phyloP scores from a whole-genome alignment of 2,329 filamentous ascomycete genomes.

The Tolypocladium tropicale region DNA sequence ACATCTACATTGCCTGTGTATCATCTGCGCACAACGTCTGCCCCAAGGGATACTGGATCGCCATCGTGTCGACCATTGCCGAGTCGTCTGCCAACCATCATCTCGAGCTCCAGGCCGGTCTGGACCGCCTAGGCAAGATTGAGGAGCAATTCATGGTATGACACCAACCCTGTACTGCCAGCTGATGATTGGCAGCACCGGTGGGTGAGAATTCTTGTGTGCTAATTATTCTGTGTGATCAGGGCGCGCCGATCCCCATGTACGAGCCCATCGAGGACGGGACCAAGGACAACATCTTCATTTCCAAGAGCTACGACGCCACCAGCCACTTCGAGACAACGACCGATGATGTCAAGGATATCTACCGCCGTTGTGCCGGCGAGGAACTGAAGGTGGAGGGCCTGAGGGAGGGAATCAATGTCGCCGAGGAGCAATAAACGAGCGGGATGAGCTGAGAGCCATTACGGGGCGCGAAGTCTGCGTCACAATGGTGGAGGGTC shows the following conservation, averaged over 20 bases:
- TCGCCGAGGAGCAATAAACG: conserved; percentile 52
- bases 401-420: conserved; percentile 67
- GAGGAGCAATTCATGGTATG: conserved; percentile 92
- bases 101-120: conserved; percentile 82
- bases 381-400: conserved; percentile 84
- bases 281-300: conserved; percentile 81
- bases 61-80: conserved; percentile 95
- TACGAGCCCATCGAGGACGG: conserved; percentile 86
- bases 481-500: not conserved
- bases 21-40: conserved; percentile 96
- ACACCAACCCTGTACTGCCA: not conserved
- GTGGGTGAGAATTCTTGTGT: too few species aligned
- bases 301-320: conserved; percentile 97
- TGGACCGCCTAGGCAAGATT: conserved; percentile 84
- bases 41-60: conserved; percentile 98
- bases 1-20: conserved; percentile 95
- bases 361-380: conserved; percentile 75
- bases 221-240: not conserved
- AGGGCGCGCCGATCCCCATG: conserved; percentile 77
- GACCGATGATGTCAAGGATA: conserved; percentile 85
- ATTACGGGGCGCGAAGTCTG: not conserved
- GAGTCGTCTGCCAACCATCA: conserved; percentile 90
- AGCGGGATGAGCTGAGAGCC: not conserved
- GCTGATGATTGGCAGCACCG: not conserved
- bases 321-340: conserved; percentile 94